A percentile compares a stretch with the other conserved stretches of the same genome.
Evolutionary conservation across 306 rosid genomes (phyloP).

Genomic region (Gastrolobium villosum): DNA sequence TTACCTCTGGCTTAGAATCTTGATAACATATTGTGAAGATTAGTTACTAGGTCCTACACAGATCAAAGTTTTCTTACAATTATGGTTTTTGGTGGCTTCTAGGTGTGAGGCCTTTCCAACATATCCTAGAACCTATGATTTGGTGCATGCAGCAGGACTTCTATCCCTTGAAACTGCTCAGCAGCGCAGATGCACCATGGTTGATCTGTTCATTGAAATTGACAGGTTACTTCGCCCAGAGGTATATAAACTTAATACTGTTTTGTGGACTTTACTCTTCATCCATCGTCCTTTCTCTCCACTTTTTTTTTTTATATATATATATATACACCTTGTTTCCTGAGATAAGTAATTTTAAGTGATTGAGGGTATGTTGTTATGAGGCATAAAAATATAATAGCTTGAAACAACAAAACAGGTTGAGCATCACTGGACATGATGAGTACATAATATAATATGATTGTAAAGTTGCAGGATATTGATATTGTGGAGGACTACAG

Average conservation of each 20-base stretch:
- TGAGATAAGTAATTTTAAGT: slow-evolving; percentile 4
- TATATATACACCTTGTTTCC: slow-evolving; percentile 14
- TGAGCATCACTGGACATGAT: background rate
- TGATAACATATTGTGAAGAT: slow-evolving; percentile 20
- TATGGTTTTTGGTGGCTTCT: slow-evolving; percentile 38
- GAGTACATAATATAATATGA: background rate
- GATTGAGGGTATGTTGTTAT: slow-evolving; percentile 5
- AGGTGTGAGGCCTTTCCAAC: slow-evolving; percentile 99
- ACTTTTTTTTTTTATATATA: background rate
- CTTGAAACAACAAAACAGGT: background rate
- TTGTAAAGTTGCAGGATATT: background rate
- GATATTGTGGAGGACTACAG: background rate
- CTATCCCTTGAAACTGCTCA: slow-evolving; percentile 77
- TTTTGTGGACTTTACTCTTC: background rate
- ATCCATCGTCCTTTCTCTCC: background rate
- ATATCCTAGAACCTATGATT: slow-evolving; percentile 93
- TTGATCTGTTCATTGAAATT: slow-evolving; percentile 84
- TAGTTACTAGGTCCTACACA: slow-evolving; percentile 19
- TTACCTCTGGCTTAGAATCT: background rate
- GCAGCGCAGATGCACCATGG: slow-evolving; percentile 76
- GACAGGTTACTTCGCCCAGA: slow-evolving; percentile 98
- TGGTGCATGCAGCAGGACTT: slow-evolving; percentile 96
- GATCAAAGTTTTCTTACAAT: slow-evolving; percentile 27
- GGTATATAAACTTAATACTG: slow-evolving; percentile 57
- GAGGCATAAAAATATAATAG: background rate